Conservation (phyloP, 2,329 filamentous ascomycete species). For the Fusarium bactridioides region DNA sequence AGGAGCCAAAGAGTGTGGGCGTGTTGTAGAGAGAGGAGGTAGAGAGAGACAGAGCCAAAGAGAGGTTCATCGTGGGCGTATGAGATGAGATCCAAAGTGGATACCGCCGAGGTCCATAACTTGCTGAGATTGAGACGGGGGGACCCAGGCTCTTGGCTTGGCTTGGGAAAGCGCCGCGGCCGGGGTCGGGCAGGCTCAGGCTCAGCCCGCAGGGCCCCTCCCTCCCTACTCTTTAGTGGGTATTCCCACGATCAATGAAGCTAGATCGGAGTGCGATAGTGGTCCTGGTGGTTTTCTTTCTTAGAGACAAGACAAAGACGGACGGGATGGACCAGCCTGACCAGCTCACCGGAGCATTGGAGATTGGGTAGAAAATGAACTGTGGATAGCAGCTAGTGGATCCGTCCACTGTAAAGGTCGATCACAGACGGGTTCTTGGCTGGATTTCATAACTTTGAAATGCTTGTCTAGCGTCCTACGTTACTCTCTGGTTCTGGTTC, state of each 20-base stretch:
- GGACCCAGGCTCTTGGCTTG: constrained; percentile 12
- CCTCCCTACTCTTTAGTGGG: constrained; percentile 11
- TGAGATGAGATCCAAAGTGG: constrained; percentile 27
- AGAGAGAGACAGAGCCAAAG: not conserved
- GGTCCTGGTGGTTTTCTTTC: constrained; percentile 8
- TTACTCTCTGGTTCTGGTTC: not conserved
- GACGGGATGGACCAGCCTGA: constrained; percentile 14
- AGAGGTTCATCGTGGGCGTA: constrained; percentile 6
- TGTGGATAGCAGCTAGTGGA: not conserved
- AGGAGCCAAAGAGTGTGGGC: constrained; percentile 3
- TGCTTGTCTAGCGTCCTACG: not conserved
- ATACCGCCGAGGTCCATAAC: constrained; percentile 1
- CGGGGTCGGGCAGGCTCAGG: constrained; percentile 20
- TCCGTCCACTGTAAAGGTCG: not conserved
- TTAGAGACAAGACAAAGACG: constrained; percentile 14
- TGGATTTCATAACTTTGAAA: constrained; percentile 13
- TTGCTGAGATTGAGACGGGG: not conserved
- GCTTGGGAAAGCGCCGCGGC: constrained; percentile 32
- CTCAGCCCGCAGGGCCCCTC: constrained; percentile 26
- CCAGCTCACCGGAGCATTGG: constrained; percentile 16
- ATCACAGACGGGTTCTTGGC: constrained; percentile 12
- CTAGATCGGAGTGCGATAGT: constrained; percentile 13
- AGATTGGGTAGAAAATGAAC: not conserved
- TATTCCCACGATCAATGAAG: constrained; percentile 7
- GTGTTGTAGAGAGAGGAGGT: not conserved